Evolutionary conservation across 495 filamentous ascomycete species (phyloP).

Genomic region (Hypoxylon fragiforme): DNA sequence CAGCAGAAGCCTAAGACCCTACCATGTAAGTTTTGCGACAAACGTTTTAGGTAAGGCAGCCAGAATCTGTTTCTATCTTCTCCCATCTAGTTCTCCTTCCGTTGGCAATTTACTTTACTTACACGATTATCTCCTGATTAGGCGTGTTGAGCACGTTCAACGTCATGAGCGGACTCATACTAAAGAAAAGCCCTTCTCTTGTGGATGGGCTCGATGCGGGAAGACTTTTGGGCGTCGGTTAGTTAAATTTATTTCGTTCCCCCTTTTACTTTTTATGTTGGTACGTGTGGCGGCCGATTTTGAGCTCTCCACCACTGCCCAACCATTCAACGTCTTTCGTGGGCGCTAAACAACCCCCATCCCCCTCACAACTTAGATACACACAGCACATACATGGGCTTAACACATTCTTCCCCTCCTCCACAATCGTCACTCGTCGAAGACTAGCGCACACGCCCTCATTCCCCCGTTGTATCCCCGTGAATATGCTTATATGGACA

Average conservation of each 20-base stretch:
- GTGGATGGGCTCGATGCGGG: slow-evolving; percentile 55
- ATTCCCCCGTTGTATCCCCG: slow-evolving; percentile 22
- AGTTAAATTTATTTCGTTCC: slow-evolving; percentile 37
- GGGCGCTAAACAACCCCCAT: slow-evolving; percentile 29
- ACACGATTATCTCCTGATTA: slow-evolving; percentile 43
- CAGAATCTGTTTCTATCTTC: slow-evolving; percentile 31
- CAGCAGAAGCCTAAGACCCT: slow-evolving; percentile 58
- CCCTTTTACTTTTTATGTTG: slow-evolving; percentile 16
- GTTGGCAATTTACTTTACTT: slow-evolving; percentile 41
- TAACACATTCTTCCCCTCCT: slow-evolving; percentile 20
- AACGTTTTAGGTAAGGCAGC: slow-evolving; percentile 56
- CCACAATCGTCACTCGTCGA: slow-evolving; percentile 20
- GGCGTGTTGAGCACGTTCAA: slow-evolving; percentile 63
- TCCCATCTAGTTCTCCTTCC: slow-evolving; percentile 44
- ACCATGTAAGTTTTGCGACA: slow-evolving; percentile 59
- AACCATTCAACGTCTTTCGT: slow-evolving; percentile 31
- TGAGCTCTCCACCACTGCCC: slow-evolving; percentile 25
- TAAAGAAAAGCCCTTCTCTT: slow-evolving; percentile 62
- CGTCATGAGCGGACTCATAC: slow-evolving; percentile 65
- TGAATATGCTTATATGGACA: slow-evolving; percentile 56
- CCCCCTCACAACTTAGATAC: slow-evolving; percentile 10
- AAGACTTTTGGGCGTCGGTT: slow-evolving; percentile 62
- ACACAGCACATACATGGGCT: slow-evolving; percentile 19
- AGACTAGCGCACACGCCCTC: slow-evolving; percentile 10
- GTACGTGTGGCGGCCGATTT: slow-evolving; percentile 23